Base-by-base conservation (phyloP, 139 green algal species). In the Closterium sp. region DNA sequence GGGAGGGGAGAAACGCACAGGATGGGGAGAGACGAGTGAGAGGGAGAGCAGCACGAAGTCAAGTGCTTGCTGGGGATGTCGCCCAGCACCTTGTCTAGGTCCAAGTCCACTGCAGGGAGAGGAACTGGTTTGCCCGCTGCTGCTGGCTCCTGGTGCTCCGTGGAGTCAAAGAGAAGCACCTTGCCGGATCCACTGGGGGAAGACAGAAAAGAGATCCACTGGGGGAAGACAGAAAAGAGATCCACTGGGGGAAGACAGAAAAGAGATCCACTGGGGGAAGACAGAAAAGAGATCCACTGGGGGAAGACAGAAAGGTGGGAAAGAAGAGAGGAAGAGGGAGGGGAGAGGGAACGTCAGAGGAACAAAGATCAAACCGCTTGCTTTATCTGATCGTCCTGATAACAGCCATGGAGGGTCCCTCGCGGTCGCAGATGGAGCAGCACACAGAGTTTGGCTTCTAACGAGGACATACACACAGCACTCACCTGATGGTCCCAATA, bases 11-110 rank as follows among this genome's bases (percentile, higher is more conserved):
- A 55, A 6, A 55, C 6, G 36, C 36, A 55, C 36, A 55, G 36
- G 36, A 55, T 6, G 36, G 36, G 36, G 6, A 6, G 36, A 55
- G 36, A 55, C 4, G 36, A 55, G 6, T 55, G 36, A 55, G 36
- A 6, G 36, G 36, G 36, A 6, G 6, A n/a, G n/a, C n/a, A 6
- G 91, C 23, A 93, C 94, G 88, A 97, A 98, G 88, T 94, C 92
- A 96, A 99, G 23, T 96, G 98, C 97, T 99, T 99, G 91, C 96
- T 95, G 28, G 98, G 98, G 97, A 99, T 98, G 94, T 98, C 97
- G 32, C 98, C 98, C 43, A 99, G 96, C 23, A 98, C 97, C 94
- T 98, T 97, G 83, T 99, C 97, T 87, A 99, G 96, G 89, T 99
- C n/a, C n/a, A 99, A 95, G 95, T 99, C 98, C 34, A 98, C 97